Base-by-base conservation (phyloP, 1,139 yeast species). In the Suhomyces choctaworum region DNA sequence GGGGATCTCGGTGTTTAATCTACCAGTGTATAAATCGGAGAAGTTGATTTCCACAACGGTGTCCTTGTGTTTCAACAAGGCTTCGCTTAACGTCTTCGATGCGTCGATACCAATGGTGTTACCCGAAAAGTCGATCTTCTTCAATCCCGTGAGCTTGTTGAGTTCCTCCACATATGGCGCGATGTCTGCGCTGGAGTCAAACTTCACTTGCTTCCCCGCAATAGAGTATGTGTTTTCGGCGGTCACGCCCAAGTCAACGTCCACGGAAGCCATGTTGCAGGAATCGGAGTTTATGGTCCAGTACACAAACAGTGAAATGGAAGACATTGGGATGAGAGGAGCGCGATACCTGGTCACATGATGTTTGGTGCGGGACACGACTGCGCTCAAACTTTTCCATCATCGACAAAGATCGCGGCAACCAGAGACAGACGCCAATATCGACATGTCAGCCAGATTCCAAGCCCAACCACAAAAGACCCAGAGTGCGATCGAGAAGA, bases 51-150 rank as follows among this genome's bases (percentile, higher is more conserved):
- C 88, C 45, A 67, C 66, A 32, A 83, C 57, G 27, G 81, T 61
- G 36, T 70, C 72, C 46, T 60, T 60, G 46, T 70, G 80, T 48
- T 52, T 73, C 54, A 47, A 60, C 33, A 88, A 61, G n/a, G 78
- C 74, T 36, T 74, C 69, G 31, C 94, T 87, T 37, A 90, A 65
- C 14, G 77, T 76, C 52, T 76, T 72, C 24, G 95, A 85, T 5
- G 97, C 96, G 32, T 81, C 96, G 40, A 89, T 81, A 38, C 98
- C 97, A 46, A 89, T 80, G 27, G 98, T 90, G 67, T 92, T 92
- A 48, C 98, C 98, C 13, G 90, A 82, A 37, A 92, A 72, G 58
- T 87, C 95, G 40, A 90, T 68, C 51, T 78, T 80, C 34, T 72
- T 73, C 42, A 88, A 52, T 22, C 48, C 40, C 14, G 50, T 27